Evolutionary conservation across 352 stramenopile genomes (phyloP), one percentile per base, ranked within the genome.

Genomic region (Plasmopara viticola): DNA sequence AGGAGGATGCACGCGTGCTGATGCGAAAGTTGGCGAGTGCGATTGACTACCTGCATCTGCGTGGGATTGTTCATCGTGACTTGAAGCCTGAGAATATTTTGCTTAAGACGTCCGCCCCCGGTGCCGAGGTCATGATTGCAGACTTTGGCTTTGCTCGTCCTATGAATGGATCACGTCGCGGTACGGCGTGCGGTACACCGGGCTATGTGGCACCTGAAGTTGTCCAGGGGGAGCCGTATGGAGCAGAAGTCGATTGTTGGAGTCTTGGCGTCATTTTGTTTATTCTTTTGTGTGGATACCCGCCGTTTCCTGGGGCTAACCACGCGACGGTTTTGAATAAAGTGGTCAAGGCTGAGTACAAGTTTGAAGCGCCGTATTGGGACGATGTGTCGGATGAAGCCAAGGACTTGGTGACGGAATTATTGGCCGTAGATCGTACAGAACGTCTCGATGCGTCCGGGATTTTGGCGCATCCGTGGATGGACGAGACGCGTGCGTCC

Each of bases 191-290:
- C 42, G 87, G 87, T 0, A 96, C 90, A 0, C 86, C 86, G 0
- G 78, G 83, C 3, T 98, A 98, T 62, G 91, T 98, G 6, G 94
- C 94, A 0, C 93, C 93, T 2, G 93, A 98, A 68, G 95, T 98
- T 40, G 70, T 98, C 30, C 80, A 82, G 43, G 80, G 84, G 7
- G 65, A 80, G 13, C 64, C 78, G 8, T 98, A 98, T 59, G 92
- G 91, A 29, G 70, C 70, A 7, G 72, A 89, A 18, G 89, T 97
- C 10, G 94, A 98, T 62, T 96, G 94, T 65, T 98, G 94, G 94
- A 96, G 81, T 62, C 71, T 97, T 7, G 94, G 94, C 28, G 90
- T 97, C 12, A 95, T 98, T 59, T 60, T 91, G n/a, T 98, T 94
- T 62, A 97, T 98, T 51, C 58, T 98, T 40, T 59, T 98, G 18